These are phyloP conservation scores for Phlebopus sp. DNA, from an alignment of 1,284 basidiomycete genomes.

Conservation along the genomic window DNA sequence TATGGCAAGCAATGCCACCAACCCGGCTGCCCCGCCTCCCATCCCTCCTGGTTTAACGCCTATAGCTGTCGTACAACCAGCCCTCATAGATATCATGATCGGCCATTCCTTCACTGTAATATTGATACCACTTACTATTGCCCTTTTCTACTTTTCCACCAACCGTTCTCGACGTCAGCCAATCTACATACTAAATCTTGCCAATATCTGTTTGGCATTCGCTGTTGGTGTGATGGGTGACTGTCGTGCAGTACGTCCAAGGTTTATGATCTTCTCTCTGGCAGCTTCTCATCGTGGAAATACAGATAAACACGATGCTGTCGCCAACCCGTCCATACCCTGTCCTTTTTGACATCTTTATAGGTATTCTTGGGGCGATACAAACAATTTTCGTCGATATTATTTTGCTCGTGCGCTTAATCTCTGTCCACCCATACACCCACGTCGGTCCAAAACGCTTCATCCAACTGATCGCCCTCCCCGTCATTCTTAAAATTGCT, in stretches of 20 bases:
- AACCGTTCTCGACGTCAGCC: conserved; percentile 19
- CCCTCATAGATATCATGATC: conserved; percentile 22
- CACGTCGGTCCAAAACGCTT: conserved; percentile 19
- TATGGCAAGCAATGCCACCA: too few species aligned
- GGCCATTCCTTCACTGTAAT: conserved; percentile 28
- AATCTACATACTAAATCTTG: conserved; percentile 32
- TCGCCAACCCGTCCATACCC: conserved; percentile 15
- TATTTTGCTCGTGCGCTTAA: conserved; percentile 28
- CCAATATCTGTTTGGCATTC: conserved; percentile 24
- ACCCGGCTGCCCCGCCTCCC: conserved; percentile 1
- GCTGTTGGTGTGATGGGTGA: conserved; percentile 23
- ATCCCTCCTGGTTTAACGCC: conserved; percentile 6
- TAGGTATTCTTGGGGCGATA: conserved; percentile 29
- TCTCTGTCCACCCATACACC: conserved; percentile 25
- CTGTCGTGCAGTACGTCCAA: conserved; percentile 12
- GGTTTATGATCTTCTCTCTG: background rate
- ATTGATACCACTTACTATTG: conserved; percentile 29
- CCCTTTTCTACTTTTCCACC: conserved; percentile 32
- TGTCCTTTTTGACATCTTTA: conserved; percentile 10
- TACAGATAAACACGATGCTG: conserved; percentile 25
- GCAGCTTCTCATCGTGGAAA: background rate
- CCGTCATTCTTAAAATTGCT: conserved; percentile 24
- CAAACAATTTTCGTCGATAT: conserved; percentile 34
- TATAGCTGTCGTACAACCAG: conserved; percentile 15
- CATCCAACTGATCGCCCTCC: conserved; percentile 14